A percentile compares a stretch with the other conserved stretches of the same genome.
These are phyloP conservation scores for Limnanthes douglasii DNA, from an alignment of 345 rosid genomes.

Conservation along the genomic window DNA sequence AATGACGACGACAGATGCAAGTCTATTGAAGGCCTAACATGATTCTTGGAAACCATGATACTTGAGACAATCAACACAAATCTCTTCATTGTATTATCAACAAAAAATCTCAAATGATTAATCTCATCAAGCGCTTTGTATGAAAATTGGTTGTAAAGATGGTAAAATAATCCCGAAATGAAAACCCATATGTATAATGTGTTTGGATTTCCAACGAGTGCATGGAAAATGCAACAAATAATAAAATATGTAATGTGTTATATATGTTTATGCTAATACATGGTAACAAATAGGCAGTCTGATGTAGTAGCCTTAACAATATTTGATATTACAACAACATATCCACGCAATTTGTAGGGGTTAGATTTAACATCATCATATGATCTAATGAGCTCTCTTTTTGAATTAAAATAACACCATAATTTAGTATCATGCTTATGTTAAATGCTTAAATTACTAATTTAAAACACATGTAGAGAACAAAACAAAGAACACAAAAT, in stretches of 20 bases:
- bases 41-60: constrained; percentile 84
- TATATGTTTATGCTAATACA: constrained; percentile 36
- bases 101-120: constrained; percentile 79
- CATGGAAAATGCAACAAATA: constrained; percentile 1
- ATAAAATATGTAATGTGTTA: constrained; percentile 4
- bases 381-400: constrained; percentile 11
- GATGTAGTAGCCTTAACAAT: constrained; percentile 42
- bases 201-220: constrained; percentile 38
- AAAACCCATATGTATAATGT: constrained; percentile 80
- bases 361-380: constrained; percentile 15
- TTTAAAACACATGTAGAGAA: constrained; percentile 22
- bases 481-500: background rate
- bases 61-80: constrained; percentile 82
- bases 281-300: constrained; percentile 26
- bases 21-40: constrained; percentile 79
- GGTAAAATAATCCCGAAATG: constrained; percentile 79
- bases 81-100: constrained; percentile 93
- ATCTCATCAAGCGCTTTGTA: constrained; percentile 94
- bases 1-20: constrained; percentile 83
- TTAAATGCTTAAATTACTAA: constrained; percentile 10
- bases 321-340: constrained; percentile 33
- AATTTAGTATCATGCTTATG: constrained; percentile 12
- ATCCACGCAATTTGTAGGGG: constrained; percentile 14
- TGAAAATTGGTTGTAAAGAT: constrained; percentile 83
- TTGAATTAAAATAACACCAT: constrained; percentile 11